phyloP scores from a whole-genome alignment of 106 monocot genomes.

The Platanthera zijinensis region DNA sequence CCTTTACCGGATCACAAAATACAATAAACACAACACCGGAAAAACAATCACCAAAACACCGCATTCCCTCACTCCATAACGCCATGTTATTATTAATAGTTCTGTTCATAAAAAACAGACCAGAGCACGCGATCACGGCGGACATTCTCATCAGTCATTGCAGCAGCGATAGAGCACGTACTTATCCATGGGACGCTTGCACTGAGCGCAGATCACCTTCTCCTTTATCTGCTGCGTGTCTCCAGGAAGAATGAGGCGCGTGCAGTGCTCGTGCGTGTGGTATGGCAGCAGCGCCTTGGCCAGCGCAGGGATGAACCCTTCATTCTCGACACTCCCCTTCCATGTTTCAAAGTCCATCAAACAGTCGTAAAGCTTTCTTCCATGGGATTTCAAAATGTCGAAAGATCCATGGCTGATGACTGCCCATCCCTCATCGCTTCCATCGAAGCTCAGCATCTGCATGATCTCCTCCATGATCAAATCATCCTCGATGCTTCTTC shows the following conservation, averaged over 20 bases:
- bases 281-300: slow-evolving; percentile 45
- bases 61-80: no score
- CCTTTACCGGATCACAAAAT: no score
- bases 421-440: slow-evolving; percentile 77
- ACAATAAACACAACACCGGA: no score
- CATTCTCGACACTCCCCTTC: slow-evolving; percentile 36
- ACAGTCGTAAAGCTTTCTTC: slow-evolving; percentile 49
- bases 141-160: slow-evolving; percentile 29
- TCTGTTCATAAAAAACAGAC: no score
- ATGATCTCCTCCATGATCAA: slow-evolving; percentile 65
- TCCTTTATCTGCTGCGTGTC: slow-evolving; percentile 38
- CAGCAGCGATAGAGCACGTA: slow-evolving; percentile 78
- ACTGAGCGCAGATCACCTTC: slow-evolving; percentile 63
- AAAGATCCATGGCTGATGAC: slow-evolving; percentile 44
- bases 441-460: slow-evolving; percentile 69
- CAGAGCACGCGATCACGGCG: no score
- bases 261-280: slow-evolving; percentile 66
- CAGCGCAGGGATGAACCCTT: slow-evolving; percentile 61
- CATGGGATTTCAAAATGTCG: slow-evolving; percentile 44
- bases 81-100: no score
- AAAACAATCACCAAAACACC: no score
- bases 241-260: slow-evolving; percentile 65
- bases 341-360: slow-evolving; percentile 45
- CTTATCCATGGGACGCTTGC: slow-evolving; percentile 77
- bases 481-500: slow-evolving; percentile 44